Evolutionary conservation across 2,329 filamentous ascomycete species (phyloP).

Genomic region (Diaporthe sp.): DNA sequence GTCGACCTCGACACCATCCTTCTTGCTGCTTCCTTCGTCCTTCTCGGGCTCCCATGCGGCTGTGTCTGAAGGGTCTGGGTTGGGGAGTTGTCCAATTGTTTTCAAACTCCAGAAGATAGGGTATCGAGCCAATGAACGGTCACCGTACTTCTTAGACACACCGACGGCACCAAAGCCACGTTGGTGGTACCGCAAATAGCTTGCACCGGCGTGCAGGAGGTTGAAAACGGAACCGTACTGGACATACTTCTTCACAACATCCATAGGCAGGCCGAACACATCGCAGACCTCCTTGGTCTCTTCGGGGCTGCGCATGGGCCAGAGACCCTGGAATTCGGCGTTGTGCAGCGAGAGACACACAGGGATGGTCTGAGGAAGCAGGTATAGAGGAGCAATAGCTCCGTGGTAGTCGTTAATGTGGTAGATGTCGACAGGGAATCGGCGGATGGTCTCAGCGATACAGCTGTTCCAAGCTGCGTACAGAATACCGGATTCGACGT

Average conservation of each 20-base stretch:
- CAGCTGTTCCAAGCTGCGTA: constrained; percentile 80
- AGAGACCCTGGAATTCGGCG: constrained; percentile 76
- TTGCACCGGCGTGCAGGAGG: constrained; percentile 72
- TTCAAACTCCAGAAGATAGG: constrained; percentile 78
- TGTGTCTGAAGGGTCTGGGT: constrained; percentile 74
- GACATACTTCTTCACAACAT: constrained; percentile 70
- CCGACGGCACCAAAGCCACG: constrained; percentile 75
- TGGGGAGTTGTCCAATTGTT: constrained; percentile 72
- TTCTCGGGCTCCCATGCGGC: constrained; percentile 68
- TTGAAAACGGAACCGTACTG: constrained; percentile 78
- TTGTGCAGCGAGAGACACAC: constrained; percentile 75
- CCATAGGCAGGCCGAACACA: constrained; percentile 70
- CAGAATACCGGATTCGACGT: constrained; percentile 75
- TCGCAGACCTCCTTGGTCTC: constrained; percentile 73
- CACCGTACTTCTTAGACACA: constrained; percentile 76
- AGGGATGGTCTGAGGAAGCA: constrained; percentile 72
- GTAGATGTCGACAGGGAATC: constrained; percentile 63
- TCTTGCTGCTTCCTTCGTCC: constrained; percentile 58
- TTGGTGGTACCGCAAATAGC: constrained; percentile 73
- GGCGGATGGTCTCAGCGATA: constrained; percentile 72
- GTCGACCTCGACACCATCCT: constrained; percentile 65
- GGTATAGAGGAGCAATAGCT: constrained; percentile 69
- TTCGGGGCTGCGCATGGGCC: constrained; percentile 73
- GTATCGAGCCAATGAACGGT: constrained; percentile 74
- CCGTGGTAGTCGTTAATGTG: constrained; percentile 54